Evolutionary conservation across 805 yeast genomes (phyloP), one percentile per base, ranked within the genome.

Genomic region (Schizosaccharomyces octosporus): DNA sequence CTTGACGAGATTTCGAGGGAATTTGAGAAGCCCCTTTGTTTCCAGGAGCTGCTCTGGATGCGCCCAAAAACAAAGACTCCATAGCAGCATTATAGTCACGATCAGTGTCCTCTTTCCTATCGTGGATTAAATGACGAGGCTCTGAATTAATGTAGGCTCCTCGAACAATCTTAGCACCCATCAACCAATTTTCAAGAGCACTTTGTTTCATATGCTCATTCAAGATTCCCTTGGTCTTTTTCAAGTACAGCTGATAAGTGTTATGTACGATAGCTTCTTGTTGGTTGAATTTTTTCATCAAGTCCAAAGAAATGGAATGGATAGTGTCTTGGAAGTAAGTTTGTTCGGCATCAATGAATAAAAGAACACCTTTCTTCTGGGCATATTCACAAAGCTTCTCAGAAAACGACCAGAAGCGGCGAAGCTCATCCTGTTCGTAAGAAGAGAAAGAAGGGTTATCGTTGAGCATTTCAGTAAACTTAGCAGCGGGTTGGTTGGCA

Each of bases 301-400:
- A 41, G 54, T 36, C 48, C 19, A 59, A 13, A 15, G 51, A 21
- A 13, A 59, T 15, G 32, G 61, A 27, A 42, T 59, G 48, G 11
- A 59, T 39, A 13, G 31, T n/a, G 5, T 39, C 48, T 39, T 41
- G 57, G 32, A 39, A 59, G 54, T 59, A 36, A 39, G 57, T 59
- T 41, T 59, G 61, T 17, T 59, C 61, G 1, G 61, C 61, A 42
- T 59, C 61, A 59, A 59, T n/a, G n/a, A 59, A 27, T 13, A 59
- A 9, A 21, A 13, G 21, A 5, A 59, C 54, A 17, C 31, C 54
- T 1, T 27, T 29, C 13, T 59, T 31, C 9, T 27, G 13, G 9
- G 54, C 54, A 21, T 17, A n/a, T 55, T 19, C 17, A 13, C 59
- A 55, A 11, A 55, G 59, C n/a, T 55, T 21, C 7, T 55, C 59